Evolutionary conservation across 306 rosid genomes (phyloP), one percentile per base, ranked within the genome.

Genomic region (Vigna unguiculata): DNA sequence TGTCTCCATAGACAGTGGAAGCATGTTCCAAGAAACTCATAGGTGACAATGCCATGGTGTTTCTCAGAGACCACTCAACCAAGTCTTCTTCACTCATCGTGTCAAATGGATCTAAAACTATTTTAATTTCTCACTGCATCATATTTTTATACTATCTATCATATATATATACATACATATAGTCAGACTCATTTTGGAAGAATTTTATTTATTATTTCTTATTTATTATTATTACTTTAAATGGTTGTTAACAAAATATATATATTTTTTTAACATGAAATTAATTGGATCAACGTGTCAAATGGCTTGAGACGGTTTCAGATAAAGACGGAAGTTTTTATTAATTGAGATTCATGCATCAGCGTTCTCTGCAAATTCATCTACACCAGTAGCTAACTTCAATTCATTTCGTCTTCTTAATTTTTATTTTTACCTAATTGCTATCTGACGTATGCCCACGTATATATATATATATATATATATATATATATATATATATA

Each of bases 1-100:
- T 69, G 3, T 85, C 87, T 14, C 87, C 90, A 49, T 80, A 55
- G 9, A 75, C 41, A n/a, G 9, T 36, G 6, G 93, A 85, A 20
- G 98, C 92, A 58, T 81, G 2, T 68, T 87, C 86, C 13, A 93
- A 77, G 80, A 93, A 91, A 25, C 66, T 40, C 34, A 90, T 70
- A 0, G 98, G 98, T n/a, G 97, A 71, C 67, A 91, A 79, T 11
- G 90, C 72, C 5, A 38, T 14, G 66, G 59, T 58, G 57, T 89
- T 85, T 17, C 83, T 90, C 30, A 28, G 4, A 1, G 88, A 75
- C 58, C 80, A 79, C 28, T 32, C 78, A 20, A 75, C 22, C 45
- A 80, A 16, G 19, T 66, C 71, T 67, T 66, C 76, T 67, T 62
- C 48, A 58, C 65, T 75, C 59, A 69, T 71, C 12, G 19, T 47